Evolutionary conservation across 2,329 filamentous ascomycete genomes (phyloP), one percentile per base, ranked within the genome.

Genomic region (Orbilia javanica): DNA sequence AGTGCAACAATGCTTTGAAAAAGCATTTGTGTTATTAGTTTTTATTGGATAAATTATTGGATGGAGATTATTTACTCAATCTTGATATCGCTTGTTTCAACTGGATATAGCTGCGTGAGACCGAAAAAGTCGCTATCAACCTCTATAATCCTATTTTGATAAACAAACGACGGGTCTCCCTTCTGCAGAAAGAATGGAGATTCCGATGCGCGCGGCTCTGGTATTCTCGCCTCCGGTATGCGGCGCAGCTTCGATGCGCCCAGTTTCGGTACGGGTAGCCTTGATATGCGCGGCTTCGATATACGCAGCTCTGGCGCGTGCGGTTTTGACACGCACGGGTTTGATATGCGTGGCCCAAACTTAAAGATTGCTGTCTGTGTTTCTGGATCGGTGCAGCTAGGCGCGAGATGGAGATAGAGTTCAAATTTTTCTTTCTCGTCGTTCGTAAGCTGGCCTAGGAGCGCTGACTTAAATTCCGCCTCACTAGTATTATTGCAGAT

Each of bases 71-170:
- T 66, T 66, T 66, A 80, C 79, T 80, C 79, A 4, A 76, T 62
- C n/a, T 36, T 11, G 11, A 80, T 71, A 34, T 36, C 8, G 68
- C 48, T 0, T 67, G 7, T 18, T 79, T 27, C 11, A 13, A 27
- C 46, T 1, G 46, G 10, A 50, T 53, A 80, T 5, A 81, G 64
- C 39, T 79, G 79, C 2, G 80, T 81, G 10, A 81, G 67, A 5
- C 79, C 79, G 27, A 42, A 76, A 44, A 81, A 80, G 22, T 81
- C 39, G 27, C 44, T 31, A 29, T 80, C 79, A 25, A 79, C 69
- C 13, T 69, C 20, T 5, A 69, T 55, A n/a, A 1, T n/a, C 46
- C 6, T 34, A 36, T 29, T 18, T 13, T 31, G 20, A 11, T 46
- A 8, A 34, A 34, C 36, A 18, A 55, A 39, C 10, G 55, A n/a